These are phyloP conservation scores for Tuber borchii DNA, from an alignment of 495 filamentous ascomycete species.

Conservation along the genomic window DNA sequence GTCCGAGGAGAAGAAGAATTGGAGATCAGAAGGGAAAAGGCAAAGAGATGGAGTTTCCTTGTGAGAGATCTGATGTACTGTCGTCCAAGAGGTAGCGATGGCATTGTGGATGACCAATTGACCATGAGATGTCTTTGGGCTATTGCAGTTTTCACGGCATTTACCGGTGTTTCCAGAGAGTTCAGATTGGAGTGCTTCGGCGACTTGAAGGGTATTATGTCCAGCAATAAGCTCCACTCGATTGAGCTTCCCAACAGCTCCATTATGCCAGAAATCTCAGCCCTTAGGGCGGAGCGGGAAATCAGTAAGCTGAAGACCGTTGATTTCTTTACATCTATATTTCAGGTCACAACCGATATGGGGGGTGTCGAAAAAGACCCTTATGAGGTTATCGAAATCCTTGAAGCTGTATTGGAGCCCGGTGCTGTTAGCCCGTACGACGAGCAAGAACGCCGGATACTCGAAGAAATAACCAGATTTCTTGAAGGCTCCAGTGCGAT, in stretches of 20 bases:
- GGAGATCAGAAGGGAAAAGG: conserved; percentile 58
- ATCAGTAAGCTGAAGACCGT: conserved; percentile 86
- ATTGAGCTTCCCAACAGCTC: conserved; percentile 77
- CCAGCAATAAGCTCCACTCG: conserved; percentile 42
- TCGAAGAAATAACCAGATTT: conserved; percentile 74
- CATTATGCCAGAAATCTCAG: conserved; percentile 82
- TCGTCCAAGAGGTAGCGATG: conserved; percentile 35
- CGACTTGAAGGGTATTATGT: conserved; percentile 55
- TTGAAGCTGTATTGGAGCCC: conserved; percentile 85
- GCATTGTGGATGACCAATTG: conserved; percentile 46
- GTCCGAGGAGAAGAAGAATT: conserved; percentile 54
- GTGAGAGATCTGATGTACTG: conserved; percentile 56
- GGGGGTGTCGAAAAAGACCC: conserved; percentile 57
- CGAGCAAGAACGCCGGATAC: conserved; percentile 38
- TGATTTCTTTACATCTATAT: conserved; percentile 89
- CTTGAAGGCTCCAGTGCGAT: conserved; percentile 72
- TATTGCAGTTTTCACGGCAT: conserved; percentile 64
- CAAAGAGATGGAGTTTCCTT: conserved; percentile 68
- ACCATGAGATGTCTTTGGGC: conserved; percentile 74
- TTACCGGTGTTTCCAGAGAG: conserved; percentile 64
- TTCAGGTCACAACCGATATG: conserved; percentile 50
- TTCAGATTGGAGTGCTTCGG: conserved; percentile 75
- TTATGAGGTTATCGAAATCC: conserved; percentile 72
- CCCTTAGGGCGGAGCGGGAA: conserved; percentile 72
- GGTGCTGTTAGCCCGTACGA: conserved; percentile 50